Conservation (phyloP, 306 rosid species). For the Citrullus amarus region DNA sequence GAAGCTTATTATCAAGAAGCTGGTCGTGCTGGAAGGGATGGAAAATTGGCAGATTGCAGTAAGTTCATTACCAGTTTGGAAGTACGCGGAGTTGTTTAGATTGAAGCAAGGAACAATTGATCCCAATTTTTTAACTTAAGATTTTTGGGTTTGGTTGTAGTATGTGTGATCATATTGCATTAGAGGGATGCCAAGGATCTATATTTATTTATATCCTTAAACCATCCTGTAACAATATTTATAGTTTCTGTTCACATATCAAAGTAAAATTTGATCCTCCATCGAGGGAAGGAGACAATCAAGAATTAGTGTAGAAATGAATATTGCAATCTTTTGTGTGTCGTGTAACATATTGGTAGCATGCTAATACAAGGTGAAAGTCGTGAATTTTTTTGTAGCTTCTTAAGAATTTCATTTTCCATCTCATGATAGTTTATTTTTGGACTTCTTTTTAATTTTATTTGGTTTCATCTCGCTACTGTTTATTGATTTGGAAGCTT, state of each 20-base stretch:
- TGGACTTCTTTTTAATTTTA: background rate
- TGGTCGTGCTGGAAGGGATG: slow-evolving; percentile 97
- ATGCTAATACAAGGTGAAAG: background rate
- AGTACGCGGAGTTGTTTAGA: background rate
- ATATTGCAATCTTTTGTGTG: background rate
- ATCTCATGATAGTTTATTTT: background rate
- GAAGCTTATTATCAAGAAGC: slow-evolving; percentile 98
- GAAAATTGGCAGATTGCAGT: slow-evolving; percentile 82
- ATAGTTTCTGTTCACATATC: background rate
- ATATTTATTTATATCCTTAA: background rate
- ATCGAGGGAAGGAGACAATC: background rate
- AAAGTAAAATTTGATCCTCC: slow-evolving; percentile 1
- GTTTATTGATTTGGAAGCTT: background rate
- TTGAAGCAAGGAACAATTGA: background rate
- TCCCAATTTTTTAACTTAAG: background rate
- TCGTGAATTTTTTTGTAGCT: background rate
- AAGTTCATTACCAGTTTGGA: slow-evolving; percentile 16
- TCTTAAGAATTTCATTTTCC: background rate
- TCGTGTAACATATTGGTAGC: background rate
- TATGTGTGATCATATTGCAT: background rate
- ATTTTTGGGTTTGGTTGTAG: background rate
- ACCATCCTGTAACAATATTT: background rate
- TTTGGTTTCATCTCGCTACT: background rate
- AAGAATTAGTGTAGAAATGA: background rate
- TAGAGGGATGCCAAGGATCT: background rate